These are phyloP conservation scores for Malus sylvestris DNA, from an alignment of 306 rosid species.

Conservation along the genomic window DNA sequence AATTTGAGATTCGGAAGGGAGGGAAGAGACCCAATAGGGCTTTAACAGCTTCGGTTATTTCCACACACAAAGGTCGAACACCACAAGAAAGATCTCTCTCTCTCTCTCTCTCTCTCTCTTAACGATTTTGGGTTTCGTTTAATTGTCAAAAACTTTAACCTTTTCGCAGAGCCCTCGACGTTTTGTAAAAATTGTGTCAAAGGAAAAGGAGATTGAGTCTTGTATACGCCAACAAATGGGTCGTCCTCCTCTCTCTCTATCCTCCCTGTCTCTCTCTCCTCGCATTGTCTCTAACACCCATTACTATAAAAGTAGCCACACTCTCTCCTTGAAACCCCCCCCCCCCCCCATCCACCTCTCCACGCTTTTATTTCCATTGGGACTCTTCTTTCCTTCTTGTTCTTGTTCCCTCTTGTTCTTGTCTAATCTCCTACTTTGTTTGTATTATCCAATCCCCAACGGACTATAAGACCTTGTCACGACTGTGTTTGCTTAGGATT, in stretches of 20 bases:
- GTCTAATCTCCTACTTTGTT: neutral
- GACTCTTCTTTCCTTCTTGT: conserved; percentile 14
- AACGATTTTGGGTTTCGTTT: neutral
- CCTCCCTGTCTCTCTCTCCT: neutral
- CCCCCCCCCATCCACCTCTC: conserved; percentile 15
- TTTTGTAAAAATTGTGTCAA: conserved; percentile 33
- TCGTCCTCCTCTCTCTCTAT: conserved; percentile 25
- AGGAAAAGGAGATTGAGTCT: conserved; percentile 65
- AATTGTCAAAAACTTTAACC: neutral
- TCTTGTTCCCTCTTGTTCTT: conserved; percentile 11
- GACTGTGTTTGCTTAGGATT: neutral
- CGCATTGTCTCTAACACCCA: conserved; percentile 23
- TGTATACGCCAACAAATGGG: conserved; percentile 76
- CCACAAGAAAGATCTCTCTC: neutral
- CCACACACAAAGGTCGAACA: conserved; percentile 16
- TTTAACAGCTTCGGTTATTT: conserved; percentile 26
- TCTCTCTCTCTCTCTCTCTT: neutral
- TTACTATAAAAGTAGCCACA: conserved; percentile 78
- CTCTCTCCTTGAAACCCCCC: conserved; percentile 30
- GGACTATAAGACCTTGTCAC: conserved; percentile 17
- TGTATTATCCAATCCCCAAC: conserved; percentile 9
- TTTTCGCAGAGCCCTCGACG: conserved; percentile 11
- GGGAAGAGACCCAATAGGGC: neutral
- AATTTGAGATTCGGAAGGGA: neutral
- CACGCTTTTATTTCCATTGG: neutral